These are phyloP conservation scores for Lanzia echinophila DNA, from an alignment of 2,329 filamentous ascomycete species.

Conservation along the genomic window DNA sequence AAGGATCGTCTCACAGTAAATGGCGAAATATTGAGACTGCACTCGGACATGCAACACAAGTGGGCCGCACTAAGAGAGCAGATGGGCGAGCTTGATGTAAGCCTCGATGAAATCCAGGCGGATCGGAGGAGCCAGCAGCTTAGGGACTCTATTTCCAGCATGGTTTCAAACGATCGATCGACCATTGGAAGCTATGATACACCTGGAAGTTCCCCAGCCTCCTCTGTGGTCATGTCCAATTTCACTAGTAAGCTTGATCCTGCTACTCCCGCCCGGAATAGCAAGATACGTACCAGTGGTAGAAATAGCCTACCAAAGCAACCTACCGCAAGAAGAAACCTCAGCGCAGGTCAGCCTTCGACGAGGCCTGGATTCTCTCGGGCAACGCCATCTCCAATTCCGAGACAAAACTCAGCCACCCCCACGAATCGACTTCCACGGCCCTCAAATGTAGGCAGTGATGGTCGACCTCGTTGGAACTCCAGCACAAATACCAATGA, in stretches of 20 bases:
- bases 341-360: constrained; percentile 34
- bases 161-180: constrained; percentile 50
- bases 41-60: constrained; percentile 77
- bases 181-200: constrained; percentile 42
- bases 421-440: constrained; percentile 42
- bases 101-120: constrained; percentile 65
- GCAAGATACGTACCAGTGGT: constrained; percentile 26
- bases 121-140: constrained; percentile 65
- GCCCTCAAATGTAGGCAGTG: constrained; percentile 38
- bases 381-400: constrained; percentile 32
- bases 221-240: constrained; percentile 52
- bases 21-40: constrained; percentile 82
- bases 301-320: constrained; percentile 35
- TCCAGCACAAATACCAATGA: constrained; percentile 55
- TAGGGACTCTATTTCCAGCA: constrained; percentile 87
- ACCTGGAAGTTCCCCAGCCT: constrained; percentile 57
- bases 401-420: constrained; percentile 41
- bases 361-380: constrained; percentile 36
- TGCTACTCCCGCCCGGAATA: constrained; percentile 26
- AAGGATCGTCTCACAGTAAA: constrained; percentile 94
- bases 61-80: constrained; percentile 71
- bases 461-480: constrained; percentile 68
- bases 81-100: constrained; percentile 69
- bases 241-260: constrained; percentile 36
- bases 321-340: constrained; percentile 39